Base-by-base conservation (phyloP, 1,284 basidiomycete species). In the Earliella scabrosa region DNA sequence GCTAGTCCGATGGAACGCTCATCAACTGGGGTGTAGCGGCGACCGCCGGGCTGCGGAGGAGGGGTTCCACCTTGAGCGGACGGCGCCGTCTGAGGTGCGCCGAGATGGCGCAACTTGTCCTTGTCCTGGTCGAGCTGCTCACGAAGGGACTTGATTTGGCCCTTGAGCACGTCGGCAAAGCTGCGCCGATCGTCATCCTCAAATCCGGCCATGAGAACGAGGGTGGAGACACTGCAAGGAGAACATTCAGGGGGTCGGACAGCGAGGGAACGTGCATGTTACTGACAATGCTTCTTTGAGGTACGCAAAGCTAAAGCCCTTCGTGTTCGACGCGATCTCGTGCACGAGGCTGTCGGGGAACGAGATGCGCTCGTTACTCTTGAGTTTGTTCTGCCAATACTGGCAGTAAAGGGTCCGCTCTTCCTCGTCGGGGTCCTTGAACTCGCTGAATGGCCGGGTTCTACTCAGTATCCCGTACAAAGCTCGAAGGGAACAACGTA, bases 211-310 rank as follows among this genome's bases (percentile, higher is more conserved):
- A 88, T 68, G 13, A 77, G 76, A 16, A 89, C 85, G 16, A 90
- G 77, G 0, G 85, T 75, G 1, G 87, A 84, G 13, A 89, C 83
- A 63, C 87, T 88, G 61, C 16, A 65, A 16, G 10, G 38, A 6
- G 24, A 43, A n/a, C n/a, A 23, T 32, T 6, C 16, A 27, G 35
- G 24, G 39, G 34, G 16, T 18, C 32, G 31, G n/a, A 4, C 32
- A 35, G 11, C n/a, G 40, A 34, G 10, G 13, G 4, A 18, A 0
- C 21, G 9, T 21, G 13, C 23, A 82, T 88, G 63, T 67, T n/a
- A n/a, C n/a, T n/a, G n/a, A 92, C 90, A 93, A 93, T 4, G 83
- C 88, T 72, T 93, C 91, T 67, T 93, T 93, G 63, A 93, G 77
- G 68, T 92, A 92, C 0, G 91, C 90, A 67, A 92, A 93, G 60